Base-by-base conservation (phyloP, 495 filamentous ascomycete genomes). In the Parathielavia hyrcaniae region DNA sequence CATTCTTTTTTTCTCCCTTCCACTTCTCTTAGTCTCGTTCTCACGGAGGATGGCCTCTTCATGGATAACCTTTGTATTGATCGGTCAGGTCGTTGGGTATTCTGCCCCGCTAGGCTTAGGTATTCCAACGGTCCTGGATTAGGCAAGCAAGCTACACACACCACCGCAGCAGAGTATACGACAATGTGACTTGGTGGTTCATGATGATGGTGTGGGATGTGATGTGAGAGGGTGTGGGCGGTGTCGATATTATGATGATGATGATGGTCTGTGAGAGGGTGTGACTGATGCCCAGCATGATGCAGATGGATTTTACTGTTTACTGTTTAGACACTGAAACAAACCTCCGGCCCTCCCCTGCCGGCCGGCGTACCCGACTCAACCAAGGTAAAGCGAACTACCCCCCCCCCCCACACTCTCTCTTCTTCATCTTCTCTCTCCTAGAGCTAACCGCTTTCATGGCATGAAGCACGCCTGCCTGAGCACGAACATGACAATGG, bases 71-170 rank as follows among this genome's bases (percentile, higher is more conserved):
- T 30, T 30, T 39, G 19, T 40, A 46, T 23, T 6, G 2, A 43
- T 17, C 26, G 26, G 26, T 30, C 44, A 40, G 53, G 53, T 56
- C 53, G 44, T 56, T 56, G 44, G 53, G 53, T 56, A 56, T 40
- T 11, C 10, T 20, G 39, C 6, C 53, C 53, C 32, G n/a, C 26
- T 30, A 30, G 26, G 6, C 26, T 30, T 30, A 30, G 26, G 26
- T 30, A 30, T 30, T 6, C 26, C 26, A 30, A 32, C 53, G 53
- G 44, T 40, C 44, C 53, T 55, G 44, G 32, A 8, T 48, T 39
- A 53, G n/a, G n/a, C n/a, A n/a, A n/a, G 50, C 50, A 53, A 17
- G 22, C 6, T 14, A 46, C 7, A 5, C 40, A 46, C 7, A 5
- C 19, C 43, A 22, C 38, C 50, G 19, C 30, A 43, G 50, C 50